Conservation (phyloP, 2,329 filamentous ascomycete genomes). For the Furcasterigmium sp. region DNA sequence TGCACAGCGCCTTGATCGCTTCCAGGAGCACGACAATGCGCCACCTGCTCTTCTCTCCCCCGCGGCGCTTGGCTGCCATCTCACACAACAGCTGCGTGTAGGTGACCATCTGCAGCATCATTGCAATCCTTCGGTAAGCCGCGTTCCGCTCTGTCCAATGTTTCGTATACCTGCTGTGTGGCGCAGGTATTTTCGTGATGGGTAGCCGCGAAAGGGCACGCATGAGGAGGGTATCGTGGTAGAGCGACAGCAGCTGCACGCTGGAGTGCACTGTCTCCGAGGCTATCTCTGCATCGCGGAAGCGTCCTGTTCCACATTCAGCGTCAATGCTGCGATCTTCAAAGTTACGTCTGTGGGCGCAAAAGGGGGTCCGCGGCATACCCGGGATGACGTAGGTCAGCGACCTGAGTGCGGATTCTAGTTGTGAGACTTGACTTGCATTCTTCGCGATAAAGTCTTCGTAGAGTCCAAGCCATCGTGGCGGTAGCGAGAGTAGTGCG, state of each 20-base stretch:
- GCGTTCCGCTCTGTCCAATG: conserved; percentile 60
- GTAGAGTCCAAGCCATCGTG: conserved; percentile 67
- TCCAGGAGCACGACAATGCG: conserved; percentile 82
- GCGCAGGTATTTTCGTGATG: conserved; percentile 46
- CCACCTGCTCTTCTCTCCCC: conserved; percentile 77
- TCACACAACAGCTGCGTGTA: conserved; percentile 97
- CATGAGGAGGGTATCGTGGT: conserved; percentile 83
- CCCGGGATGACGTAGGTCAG: conserved; percentile 95
- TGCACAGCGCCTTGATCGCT: conserved; percentile 77
- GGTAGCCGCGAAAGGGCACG: conserved; percentile 55
- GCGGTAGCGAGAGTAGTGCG: conserved; percentile 48
- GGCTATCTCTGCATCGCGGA: conserved; percentile 88
- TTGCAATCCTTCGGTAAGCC: conserved; percentile 75
- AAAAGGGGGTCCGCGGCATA: conserved; percentile 21
- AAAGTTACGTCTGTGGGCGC: not conserved
- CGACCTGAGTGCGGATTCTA: conserved; percentile 87
- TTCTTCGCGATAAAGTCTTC: conserved; percentile 94
- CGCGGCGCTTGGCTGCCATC: conserved; percentile 86
- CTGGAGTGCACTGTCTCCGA: conserved; percentile 88
- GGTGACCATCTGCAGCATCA: conserved; percentile 81
- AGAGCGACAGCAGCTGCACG: conserved; percentile 84
- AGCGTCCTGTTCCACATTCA: conserved; percentile 53
- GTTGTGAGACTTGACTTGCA: conserved; percentile 85
- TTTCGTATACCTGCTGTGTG: conserved; percentile 61
- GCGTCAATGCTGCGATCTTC: not conserved